Evolutionary conservation across 2,329 filamentous ascomycete species (phyloP), one percentile per base, ranked within the genome.

Genomic region (Seiridium unicorne): DNA sequence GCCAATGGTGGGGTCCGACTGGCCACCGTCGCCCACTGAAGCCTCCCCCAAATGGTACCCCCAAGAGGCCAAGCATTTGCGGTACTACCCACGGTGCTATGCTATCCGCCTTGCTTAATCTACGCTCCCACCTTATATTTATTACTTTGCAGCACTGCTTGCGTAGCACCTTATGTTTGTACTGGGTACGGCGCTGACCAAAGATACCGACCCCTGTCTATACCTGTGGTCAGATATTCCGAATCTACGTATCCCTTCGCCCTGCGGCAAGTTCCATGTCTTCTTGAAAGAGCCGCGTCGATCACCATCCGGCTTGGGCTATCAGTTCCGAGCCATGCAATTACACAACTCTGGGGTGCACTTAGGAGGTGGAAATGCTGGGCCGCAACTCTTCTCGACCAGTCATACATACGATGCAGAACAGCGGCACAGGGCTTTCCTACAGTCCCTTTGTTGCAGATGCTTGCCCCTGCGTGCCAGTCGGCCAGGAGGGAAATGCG

Each of bases 291-390:
- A 57, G 55, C 55, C 55, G 47, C 55, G 55, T 57, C 32, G 55
- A 57, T 57, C 44, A 48, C 55, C 55, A 57, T 44, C 42, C 55
- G 32, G 18, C 55, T 47, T 57, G 47, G 55, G 55, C 18, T 38
- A 57, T 47, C 18, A 40, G 40, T 26, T 36, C 44, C 55, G 55
- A 18, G 40, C 32, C 36, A 55, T 18, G 26, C 49, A 53, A 53
- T 13, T 38, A 18, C 49, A 53, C 49, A 35, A 53, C 26, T 36
- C 49, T 53, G 31, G 49, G 49, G 49, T 53, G 18, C 18, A 26
- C 18, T 26, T 26, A 26, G 18, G 18, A 26, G 18, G 18, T 26
- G 18, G 18, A 26, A 26, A 26, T 26, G 18, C 18, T 26, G 18
- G 18, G 18, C 18, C 18, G 18, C 18, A 26, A 26, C 18, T 26